These are phyloP conservation scores for Novymonas esmeraldas DNA, from an alignment of 208 protist genomes.

Conservation along the genomic window DNA sequence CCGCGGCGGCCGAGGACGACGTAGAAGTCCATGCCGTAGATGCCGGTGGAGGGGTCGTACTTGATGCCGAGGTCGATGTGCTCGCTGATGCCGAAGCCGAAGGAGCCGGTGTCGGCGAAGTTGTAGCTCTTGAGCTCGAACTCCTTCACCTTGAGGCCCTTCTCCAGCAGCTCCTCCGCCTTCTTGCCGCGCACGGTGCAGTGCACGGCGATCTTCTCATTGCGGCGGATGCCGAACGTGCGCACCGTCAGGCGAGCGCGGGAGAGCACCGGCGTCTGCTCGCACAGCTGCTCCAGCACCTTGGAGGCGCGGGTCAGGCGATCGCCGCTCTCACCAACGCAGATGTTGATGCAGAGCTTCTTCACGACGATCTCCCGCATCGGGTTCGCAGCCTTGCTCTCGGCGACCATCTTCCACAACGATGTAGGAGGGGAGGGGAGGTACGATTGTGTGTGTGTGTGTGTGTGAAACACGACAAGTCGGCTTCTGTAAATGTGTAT, in stretches of 20 bases:
- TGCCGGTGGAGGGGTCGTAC: no score
- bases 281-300: slow-evolving; percentile 99
- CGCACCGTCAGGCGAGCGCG: slow-evolving; percentile 98
- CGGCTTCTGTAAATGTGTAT: not conserved
- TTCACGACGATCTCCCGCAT: slow-evolving; percentile 98
- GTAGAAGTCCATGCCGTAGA: no score
- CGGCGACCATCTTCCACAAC: slow-evolving; percentile 34
- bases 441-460: not conserved
- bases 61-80: no score
- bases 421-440: not conserved
- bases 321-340: slow-evolving; percentile 99
- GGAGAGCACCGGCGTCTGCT: slow-evolving; percentile 98
- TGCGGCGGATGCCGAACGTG: slow-evolving; percentile 99
- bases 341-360: slow-evolving; percentile 99
- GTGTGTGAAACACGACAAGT: no score
- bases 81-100: no score
- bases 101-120: slow-evolving; percentile 98
- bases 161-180: slow-evolving; percentile 99
- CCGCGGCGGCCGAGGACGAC: no score
- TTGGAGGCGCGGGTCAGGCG: slow-evolving; percentile 98
- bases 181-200: slow-evolving; percentile 99
- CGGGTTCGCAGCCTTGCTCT: slow-evolving; percentile 89
- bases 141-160: slow-evolving; percentile 99
- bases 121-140: slow-evolving; percentile 98
- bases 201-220: slow-evolving; percentile 99